Base-by-base conservation (phyloP, 495 filamentous ascomycete species). In the Endocarpon pusillum region DNA sequence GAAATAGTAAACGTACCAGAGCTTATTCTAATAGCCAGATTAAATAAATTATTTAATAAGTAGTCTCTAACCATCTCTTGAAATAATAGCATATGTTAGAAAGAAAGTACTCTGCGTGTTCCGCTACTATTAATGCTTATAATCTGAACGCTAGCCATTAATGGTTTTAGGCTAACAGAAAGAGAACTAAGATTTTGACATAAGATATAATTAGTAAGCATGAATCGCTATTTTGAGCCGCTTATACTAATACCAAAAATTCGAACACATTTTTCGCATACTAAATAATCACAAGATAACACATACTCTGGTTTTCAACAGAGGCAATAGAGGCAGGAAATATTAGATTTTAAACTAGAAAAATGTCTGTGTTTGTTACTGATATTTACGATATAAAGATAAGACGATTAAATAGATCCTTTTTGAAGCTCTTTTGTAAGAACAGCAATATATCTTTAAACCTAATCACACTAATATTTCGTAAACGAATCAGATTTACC, bases 41-140 rank as follows among this genome's bases (percentile, higher is more conserved):
- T 42, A 27, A 58, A 41, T 15, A 49, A 35, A 32, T 49, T 44
- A 15, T 52, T 37, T 8, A 56, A 10, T 11, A 22, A 42, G 33
- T 28, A 40, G 15, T 4, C 27, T n/a, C 41, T 33, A 37, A 49
- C 15, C 2, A 33, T 24, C 21, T 42, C 39, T 32, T 58, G 41
- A 15, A 58, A 29, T 12, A 46, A 26, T 16, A 34, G 16, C n/a
- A 58, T 23, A 33, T 47, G 46, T 34, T 53, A 39, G 7, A 58
- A 42, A 8, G 51, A 43, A 17, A 48, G 33, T 14, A 57, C 37
- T 18, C 49, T 53, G 25, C 45, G 34, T 11, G 42, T 34, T 14
- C 47, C 49, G 20, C 51, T 47, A 22, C 47, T 41, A 37, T 58
- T 42, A 29, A 58, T 45, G 34, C 51, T 46, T 8, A 58, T 38